These are phyloP conservation scores for Trichocladium uniseriatum DNA, from an alignment of 495 filamentous ascomycete genomes.

Conservation along the genomic window DNA sequence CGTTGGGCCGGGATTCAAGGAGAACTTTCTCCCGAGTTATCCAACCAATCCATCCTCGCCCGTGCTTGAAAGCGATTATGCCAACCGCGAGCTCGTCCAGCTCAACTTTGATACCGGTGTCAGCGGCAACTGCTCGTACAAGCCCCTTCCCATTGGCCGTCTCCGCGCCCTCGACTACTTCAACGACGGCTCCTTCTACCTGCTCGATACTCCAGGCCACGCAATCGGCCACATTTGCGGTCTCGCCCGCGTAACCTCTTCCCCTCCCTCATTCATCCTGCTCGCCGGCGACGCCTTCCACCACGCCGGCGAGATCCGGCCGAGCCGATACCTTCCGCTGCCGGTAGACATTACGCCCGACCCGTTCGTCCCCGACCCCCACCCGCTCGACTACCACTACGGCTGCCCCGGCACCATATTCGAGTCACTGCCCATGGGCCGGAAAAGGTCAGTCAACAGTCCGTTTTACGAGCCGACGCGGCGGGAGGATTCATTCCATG, in stretches of 20 bases:
- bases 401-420: conserved; percentile 36
- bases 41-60: conserved; percentile 34
- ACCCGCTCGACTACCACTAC: conserved; percentile 3
- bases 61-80: conserved; percentile 39
- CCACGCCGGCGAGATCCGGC: conserved; percentile 45
- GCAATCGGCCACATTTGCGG: conserved; percentile 48
- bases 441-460: conserved; percentile 6
- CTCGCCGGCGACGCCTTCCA: conserved; percentile 50
- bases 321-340: conserved; percentile 40
- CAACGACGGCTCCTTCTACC: conserved; percentile 50
- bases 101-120: conserved; percentile 31
- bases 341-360: conserved; percentile 36
- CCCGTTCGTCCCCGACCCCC: conserved; percentile 20
- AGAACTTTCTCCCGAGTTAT: conserved; percentile 39
- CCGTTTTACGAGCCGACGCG: conserved; percentile 31
- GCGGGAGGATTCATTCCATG: conserved; percentile 9
- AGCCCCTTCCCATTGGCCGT: conserved; percentile 33
- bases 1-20: conserved; percentile 49
- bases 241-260: conserved; percentile 42
- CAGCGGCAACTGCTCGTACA: neutral
- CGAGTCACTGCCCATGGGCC: conserved; percentile 23
- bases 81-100: conserved; percentile 34
- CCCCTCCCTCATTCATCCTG: conserved; percentile 43
- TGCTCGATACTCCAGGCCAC: conserved; percentile 50
- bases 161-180: conserved; percentile 53